Percentiles rank a stretch among this genome's conserved stretches.
phyloP scores from a whole-genome alignment of 148 eudicot species.

The Heliosperma pusillum region DNA sequence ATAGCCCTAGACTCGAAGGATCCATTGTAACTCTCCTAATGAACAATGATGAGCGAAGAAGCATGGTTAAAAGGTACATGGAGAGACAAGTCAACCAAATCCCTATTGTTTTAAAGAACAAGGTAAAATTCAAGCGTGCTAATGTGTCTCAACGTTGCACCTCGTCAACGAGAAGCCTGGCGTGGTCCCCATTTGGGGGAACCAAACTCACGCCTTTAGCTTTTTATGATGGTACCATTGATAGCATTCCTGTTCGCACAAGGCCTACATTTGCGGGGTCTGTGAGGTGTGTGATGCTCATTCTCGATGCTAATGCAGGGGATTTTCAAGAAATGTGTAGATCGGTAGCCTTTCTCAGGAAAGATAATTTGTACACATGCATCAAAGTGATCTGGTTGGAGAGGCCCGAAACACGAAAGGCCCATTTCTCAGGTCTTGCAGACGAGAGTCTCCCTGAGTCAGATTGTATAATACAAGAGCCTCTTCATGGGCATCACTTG shows the following conservation, averaged over 20 bases:
- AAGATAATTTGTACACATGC: conserved; percentile 32
- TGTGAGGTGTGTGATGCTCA: conserved; percentile 38
- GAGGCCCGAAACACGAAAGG: conserved; percentile 34
- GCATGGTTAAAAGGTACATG: conserved; percentile 44
- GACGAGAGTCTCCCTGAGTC: conserved; percentile 48
- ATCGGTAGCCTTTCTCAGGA: conserved; percentile 60
- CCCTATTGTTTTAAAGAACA: conserved; percentile 35
- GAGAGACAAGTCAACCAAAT: conserved; percentile 40
- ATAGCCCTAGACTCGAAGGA: conserved; percentile 36
- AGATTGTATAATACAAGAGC: conserved; percentile 56
- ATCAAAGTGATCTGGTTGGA: conserved; percentile 70
- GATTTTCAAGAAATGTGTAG: conserved; percentile 44
- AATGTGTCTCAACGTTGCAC: conserved; percentile 11
- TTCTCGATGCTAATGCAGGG: conserved; percentile 63
- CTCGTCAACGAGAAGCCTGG: conserved; percentile 3
- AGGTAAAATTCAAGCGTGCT: conserved; percentile 31
- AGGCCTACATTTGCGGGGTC: conserved; percentile 20
- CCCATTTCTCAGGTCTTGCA: conserved; percentile 38
- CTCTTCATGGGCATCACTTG: conserved; percentile 78
- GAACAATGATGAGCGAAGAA: conserved; percentile 47
- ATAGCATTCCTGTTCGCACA: conserved; percentile 11
- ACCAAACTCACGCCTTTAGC: conserved; percentile 1
- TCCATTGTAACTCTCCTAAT: conserved; percentile 60
- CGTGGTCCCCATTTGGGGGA: conserved; percentile 4
- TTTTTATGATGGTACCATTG: conserved; percentile 20